These are phyloP conservation scores for Fraxinus angustifolia DNA, from an alignment of 305 asterid genomes.

Conservation along the genomic window DNA sequence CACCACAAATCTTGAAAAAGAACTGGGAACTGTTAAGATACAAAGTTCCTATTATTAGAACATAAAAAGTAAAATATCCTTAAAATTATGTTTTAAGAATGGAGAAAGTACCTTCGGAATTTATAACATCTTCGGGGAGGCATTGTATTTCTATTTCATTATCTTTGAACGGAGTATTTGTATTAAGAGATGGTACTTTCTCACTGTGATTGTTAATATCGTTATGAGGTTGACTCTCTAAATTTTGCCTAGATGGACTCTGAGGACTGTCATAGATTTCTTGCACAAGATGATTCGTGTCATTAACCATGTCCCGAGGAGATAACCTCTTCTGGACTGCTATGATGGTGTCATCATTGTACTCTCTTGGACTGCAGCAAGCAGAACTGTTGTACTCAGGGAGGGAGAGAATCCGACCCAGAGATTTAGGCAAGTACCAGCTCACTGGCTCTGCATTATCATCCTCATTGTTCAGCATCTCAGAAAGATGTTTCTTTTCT, in stretches of 20 bases:
- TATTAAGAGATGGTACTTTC: constrained; percentile 32
- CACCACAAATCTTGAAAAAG: constrained; percentile 31
- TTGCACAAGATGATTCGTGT: constrained; percentile 30
- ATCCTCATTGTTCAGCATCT: constrained; percentile 61
- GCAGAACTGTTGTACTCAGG: constrained; percentile 65
- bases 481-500: constrained; percentile 90
- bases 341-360: constrained; percentile 38
- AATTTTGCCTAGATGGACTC: constrained; percentile 30
- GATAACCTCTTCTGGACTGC: constrained; percentile 47
- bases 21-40: constrained; percentile 21
- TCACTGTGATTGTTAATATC: constrained; percentile 29
- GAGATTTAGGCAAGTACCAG: constrained; percentile 48
- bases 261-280: constrained; percentile 33
- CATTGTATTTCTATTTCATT: constrained; percentile 29
- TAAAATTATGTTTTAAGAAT: neutral
- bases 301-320: constrained; percentile 32
- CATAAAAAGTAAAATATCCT: neutral
- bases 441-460: constrained; percentile 35
- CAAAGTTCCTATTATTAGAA: constrained; percentile 3
- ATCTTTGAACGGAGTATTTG: constrained; percentile 23
- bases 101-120: constrained; percentile 43
- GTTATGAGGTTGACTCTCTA: constrained; percentile 23
- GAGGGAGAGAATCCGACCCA: constrained; percentile 75
- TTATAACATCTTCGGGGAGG: constrained; percentile 19
- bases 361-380: constrained; percentile 55